A percentile compares a stretch with the other conserved stretches of the same genome.
Evolutionary conservation across 495 filamentous ascomycete species (phyloP).

Genomic region (Cercophora newfieldiana): DNA sequence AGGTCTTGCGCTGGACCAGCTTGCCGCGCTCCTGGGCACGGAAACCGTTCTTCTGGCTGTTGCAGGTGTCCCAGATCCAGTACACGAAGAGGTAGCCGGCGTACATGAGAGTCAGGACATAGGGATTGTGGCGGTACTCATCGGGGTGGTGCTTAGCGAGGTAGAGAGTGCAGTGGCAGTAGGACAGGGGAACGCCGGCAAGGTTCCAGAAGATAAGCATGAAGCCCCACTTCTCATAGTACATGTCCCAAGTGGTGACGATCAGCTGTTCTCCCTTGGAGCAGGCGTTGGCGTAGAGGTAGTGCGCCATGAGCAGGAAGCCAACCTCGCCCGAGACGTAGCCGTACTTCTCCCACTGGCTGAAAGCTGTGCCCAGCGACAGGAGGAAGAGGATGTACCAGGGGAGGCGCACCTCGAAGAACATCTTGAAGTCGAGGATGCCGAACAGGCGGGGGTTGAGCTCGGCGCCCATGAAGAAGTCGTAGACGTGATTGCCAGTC

Average conservation of each 20-base stretch:
- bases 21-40: constrained; percentile 77
- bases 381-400: constrained; percentile 93
- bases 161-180: constrained; percentile 96
- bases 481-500: constrained; percentile 88
- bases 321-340: constrained; percentile 87
- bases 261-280: constrained; percentile 96
- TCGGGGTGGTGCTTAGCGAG: constrained; percentile 83
- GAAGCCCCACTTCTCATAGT: constrained; percentile 99
- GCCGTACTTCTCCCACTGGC: constrained; percentile 86
- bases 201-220: constrained; percentile 99
- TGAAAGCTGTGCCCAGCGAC: constrained; percentile 72
- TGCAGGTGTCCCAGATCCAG: constrained; percentile 88
- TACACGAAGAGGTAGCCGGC: constrained; percentile 80
- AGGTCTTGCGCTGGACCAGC: constrained; percentile 69
- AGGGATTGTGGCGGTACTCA: constrained; percentile 76
- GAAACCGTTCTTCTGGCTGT: constrained; percentile 96
- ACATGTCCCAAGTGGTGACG: constrained; percentile 95
- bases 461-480: constrained; percentile 99
- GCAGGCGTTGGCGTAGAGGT: constrained; percentile 94
- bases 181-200: constrained; percentile 89
- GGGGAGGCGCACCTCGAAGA: constrained; percentile 94
- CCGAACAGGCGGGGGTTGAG: constrained; percentile 94
- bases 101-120: constrained; percentile 65
- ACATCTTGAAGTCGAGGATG: constrained; percentile 98
- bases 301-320: constrained; percentile 92